Base-by-base conservation (phyloP, 805 yeast species). In the Priceomyces haplophilus region DNA sequence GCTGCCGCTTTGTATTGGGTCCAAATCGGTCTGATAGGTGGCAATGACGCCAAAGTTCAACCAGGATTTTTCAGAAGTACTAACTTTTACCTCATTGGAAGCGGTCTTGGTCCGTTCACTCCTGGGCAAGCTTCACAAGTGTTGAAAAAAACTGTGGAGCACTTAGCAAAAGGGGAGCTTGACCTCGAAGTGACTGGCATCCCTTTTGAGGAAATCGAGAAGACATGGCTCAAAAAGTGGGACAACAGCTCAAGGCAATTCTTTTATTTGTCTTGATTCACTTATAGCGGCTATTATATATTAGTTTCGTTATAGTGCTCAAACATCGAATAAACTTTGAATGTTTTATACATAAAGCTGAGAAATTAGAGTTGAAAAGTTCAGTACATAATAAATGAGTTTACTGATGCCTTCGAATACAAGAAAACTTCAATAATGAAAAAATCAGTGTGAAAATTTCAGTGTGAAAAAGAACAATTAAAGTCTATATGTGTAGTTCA, bases 101-200 rank as follows among this genome's bases (percentile, higher is more conserved):
- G 35, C 13, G 41, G 41, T 15, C 35, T 38, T 11, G 41, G 41
- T 17, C 35, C 34, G n/a, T 38, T 38, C 16, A 29, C 12, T 13
- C n/a, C n/a, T 12, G 32, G n/a, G 5, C 34, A 29, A 1, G 21
- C 17, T 25, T 12, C n/a, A n/a, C 27, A 30, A 4, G 12, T 29
- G n/a, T 18, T 38, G 11, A 27, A 5, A 3, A 18, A 29, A 17
- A 11, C 25, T 20, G 18, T 29, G 4, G 34, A 18, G 27, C n/a
- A 17, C 8, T 30, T 38, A 23, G 41, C 41, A 6, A 23, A 29
- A 17, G 35, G 41, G 5, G n/a, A 4, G 4, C 27, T 38, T 10
- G 29, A 38, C 18, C 11, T n/a, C n/a, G 15, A 27, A 19, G 34
- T 30, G 4, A 32, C 27, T 12, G 23, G 20, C 7, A 33, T 38